Evolutionary conservation across 1,284 basidiomycete genomes (phyloP).

Genomic region (Mycosarcoma mackinlayi): DNA sequence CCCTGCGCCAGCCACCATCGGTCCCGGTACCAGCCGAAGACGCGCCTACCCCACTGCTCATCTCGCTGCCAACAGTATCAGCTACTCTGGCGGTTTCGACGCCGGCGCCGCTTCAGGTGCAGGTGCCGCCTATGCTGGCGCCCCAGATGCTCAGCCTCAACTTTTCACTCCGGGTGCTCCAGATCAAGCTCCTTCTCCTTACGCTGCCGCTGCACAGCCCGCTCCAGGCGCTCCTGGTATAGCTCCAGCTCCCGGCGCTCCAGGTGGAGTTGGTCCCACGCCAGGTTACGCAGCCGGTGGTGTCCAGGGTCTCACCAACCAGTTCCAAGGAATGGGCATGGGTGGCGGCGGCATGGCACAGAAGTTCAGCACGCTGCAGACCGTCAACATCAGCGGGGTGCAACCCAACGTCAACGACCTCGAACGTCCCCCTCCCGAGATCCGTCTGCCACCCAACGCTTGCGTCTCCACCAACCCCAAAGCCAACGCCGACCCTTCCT

Average conservation of each 20-base stretch:
- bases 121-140: conserved; percentile 62
- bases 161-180: conserved; percentile 54
- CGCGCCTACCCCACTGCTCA: conserved; percentile 70
- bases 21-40: conserved; percentile 68
- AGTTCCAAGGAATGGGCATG: conserved; percentile 88
- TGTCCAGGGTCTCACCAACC: conserved; percentile 79
- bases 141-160: conserved; percentile 47
- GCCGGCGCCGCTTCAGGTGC: conserved; percentile 68
- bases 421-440: conserved; percentile 83
- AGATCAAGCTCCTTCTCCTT: conserved; percentile 34
- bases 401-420: conserved; percentile 83
- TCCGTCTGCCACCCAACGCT: conserved; percentile 83
- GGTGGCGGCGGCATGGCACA: conserved; percentile 64
- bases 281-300: conserved; percentile 39
- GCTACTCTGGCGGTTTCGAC: conserved; percentile 68
- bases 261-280: conserved; percentile 19
- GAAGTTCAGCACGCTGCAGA: conserved; percentile 53
- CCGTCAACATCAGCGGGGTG: conserved; percentile 59
- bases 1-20: conserved; percentile 68
- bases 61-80: conserved; percentile 66
- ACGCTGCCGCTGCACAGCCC: conserved; percentile 32
- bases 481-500: conserved; percentile 88
- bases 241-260: conserved; percentile 15
- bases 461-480: conserved; percentile 82
- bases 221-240: conserved; percentile 40